Evolutionary conservation across 2,329 filamentous ascomycete species (phyloP).

Genomic region (Epicoccum nigrum): DNA sequence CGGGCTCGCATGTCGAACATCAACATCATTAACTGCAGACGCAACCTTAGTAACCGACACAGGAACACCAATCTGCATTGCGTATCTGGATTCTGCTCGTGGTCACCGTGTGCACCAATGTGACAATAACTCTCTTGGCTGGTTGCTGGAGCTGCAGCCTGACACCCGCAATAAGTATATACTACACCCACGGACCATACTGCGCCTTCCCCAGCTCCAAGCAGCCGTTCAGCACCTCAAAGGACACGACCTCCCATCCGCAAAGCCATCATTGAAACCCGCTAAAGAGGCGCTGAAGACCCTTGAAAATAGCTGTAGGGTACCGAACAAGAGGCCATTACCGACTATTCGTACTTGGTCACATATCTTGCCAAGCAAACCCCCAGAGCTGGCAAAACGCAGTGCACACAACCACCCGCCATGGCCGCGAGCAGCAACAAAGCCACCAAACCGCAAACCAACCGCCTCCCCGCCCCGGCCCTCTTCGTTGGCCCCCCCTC

Average conservation of each 20-base stretch:
- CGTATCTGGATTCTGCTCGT: neutral
- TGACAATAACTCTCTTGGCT: neutral
- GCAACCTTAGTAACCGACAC: neutral
- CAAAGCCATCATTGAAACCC: too few relatives aligned
- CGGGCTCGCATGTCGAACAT: neutral
- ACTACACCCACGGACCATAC: too few relatives aligned
- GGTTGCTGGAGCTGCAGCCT: constrained; percentile 13
- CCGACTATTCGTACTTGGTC: too few relatives aligned
- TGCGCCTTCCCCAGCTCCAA: too few relatives aligned
- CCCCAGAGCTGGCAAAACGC: too few relatives aligned
- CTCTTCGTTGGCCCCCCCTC: constrained; percentile 84
- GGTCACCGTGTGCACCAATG: neutral
- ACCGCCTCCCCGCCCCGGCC: constrained; percentile 70
- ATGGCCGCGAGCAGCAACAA: constrained; percentile 33
- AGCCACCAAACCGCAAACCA: constrained; percentile 34
- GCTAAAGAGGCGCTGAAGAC: too few relatives aligned
- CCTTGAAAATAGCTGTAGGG: too few relatives aligned
- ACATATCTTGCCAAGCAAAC: too few relatives aligned
- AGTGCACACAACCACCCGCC: neutral
- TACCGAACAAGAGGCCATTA: too few relatives aligned
- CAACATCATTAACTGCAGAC: too few relatives aligned
- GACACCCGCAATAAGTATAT: constrained; percentile 1
- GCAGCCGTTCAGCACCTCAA: too few relatives aligned
- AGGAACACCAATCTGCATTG: neutral
- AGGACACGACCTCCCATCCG: too few relatives aligned